Percentiles rank a stretch among this genome's conserved stretches.
Evolutionary conservation across 2,329 filamentous ascomycete species (phyloP).

Genomic region (Aureobasidium subglaciale): DNA sequence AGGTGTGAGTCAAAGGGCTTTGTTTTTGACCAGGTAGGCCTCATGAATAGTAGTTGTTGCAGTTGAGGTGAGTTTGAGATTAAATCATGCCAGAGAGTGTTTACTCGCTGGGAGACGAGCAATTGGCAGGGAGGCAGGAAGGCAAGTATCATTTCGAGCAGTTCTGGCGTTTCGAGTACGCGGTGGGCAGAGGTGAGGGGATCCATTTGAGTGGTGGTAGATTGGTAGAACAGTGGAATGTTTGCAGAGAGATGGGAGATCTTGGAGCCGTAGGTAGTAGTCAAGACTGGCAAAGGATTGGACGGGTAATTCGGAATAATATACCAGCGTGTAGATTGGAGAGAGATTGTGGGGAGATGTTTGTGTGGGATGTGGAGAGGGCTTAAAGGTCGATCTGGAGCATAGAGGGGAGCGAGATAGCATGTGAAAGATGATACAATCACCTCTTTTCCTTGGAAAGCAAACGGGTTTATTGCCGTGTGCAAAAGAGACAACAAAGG

Average conservation of each 20-base stretch:
- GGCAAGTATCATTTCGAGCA: slow-evolving; percentile 32
- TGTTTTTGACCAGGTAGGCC: slow-evolving; percentile 27
- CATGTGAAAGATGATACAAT: not conserved
- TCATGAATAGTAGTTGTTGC: slow-evolving; percentile 29
- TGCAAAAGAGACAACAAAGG: not conserved
- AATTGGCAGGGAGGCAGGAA: slow-evolving; percentile 27
- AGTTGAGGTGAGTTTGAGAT: slow-evolving; percentile 24
- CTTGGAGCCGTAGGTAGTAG: not conserved
- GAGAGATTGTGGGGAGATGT: not conserved
- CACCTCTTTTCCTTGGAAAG: not conserved
- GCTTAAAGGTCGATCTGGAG: not conserved
- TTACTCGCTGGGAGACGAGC: slow-evolving; percentile 28
- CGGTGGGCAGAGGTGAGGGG: not conserved
- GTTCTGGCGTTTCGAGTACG: slow-evolving; percentile 32
- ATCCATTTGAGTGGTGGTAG: not conserved
- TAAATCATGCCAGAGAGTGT: slow-evolving; percentile 23
- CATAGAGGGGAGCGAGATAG: no score
- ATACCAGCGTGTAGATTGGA: not conserved
- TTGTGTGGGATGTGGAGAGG: not conserved
- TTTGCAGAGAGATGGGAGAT: not conserved
- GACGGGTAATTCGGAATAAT: not conserved
- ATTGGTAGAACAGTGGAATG: not conserved
- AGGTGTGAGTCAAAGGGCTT: slow-evolving; percentile 20
- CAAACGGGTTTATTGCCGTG: not conserved
- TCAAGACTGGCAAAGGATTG: not conserved